Base-by-base conservation (phyloP, 208 protist genomes). In the Leishmania lainsoni region DNA sequence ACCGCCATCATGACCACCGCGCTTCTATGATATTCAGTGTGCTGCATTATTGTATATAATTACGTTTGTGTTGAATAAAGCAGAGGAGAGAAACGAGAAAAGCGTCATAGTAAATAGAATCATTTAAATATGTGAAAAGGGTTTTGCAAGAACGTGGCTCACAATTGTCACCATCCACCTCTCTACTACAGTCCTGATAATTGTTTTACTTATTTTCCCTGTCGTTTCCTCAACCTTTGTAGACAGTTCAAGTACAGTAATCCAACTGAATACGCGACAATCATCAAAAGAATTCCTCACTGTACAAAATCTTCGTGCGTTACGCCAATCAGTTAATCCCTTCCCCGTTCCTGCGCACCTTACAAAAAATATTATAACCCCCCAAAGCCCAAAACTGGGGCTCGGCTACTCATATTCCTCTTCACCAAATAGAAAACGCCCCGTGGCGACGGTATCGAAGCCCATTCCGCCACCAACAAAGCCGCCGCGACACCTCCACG, bases 1-100 rank as follows among this genome's bases (percentile, higher is more conserved):
- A 70, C 35, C 22, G 88, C 69, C 78, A 88, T 82, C 4, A 35
- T 81, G 42, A 58, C 45, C 29, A 48, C 26, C n/a, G 58, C 16
- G 58, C 39, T 65, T 80, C 77, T 80, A 80, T 80, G 54, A 10
- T 72, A 76, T 80, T 0, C 10, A 52, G 20, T 26, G 35, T 59
- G 48, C 71, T 42, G 32, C n/a, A 45, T 76, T 58, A 76, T 79
- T 70, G 35, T 45, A 1, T 35, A 35, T 5, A 70, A 70, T 39
- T n/a, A 45, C 35, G 48, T 14, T 70, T 70, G 12, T n/a, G 5
- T 29, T 39, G n/a, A 12, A 10, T n/a, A 70, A 70, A 3, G 0
- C 14, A 45, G 9, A 26, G 20, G 45, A 70, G 8, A 12, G 8
- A 70, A 45, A n/a, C 12, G 35, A 17, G 35, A 5, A 70, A 70